Conservation (phyloP, 257 asterid genomes). For the Primulina eburnea region DNA sequence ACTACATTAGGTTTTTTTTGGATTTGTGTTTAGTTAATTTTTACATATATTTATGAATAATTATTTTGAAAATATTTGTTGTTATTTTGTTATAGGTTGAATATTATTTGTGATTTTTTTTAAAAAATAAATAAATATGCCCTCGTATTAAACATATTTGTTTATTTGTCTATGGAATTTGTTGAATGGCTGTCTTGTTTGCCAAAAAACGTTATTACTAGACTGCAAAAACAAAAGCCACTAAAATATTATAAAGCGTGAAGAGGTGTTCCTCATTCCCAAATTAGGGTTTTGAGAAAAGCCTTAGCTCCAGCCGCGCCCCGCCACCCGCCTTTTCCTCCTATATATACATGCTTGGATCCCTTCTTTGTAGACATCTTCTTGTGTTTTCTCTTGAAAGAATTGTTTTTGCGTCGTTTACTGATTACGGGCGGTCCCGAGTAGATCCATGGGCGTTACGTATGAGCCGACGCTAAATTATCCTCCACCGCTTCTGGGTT, state of each 20-base stretch:
- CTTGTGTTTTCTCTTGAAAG: not conserved
- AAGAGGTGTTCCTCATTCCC: not conserved
- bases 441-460: not conserved
- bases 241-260: not conserved
- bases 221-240: no score
- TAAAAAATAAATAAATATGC: no score
- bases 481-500: slow-evolving; percentile 35
- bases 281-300: slow-evolving; percentile 33
- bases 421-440: slow-evolving; percentile 76
- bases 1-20: no score
- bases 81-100: no score
- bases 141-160: no score
- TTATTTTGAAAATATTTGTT: no score
- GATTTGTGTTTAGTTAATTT: no score
- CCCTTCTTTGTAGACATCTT: not conserved
- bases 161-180: no score
- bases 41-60: no score
- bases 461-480: slow-evolving; percentile 46
- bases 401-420: slow-evolving; percentile 51
- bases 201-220: not conserved
- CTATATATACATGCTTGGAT: slow-evolving; percentile 25
- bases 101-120: no score
- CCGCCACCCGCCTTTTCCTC: slow-evolving; percentile 18
- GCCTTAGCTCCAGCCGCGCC: slow-evolving; percentile 14
- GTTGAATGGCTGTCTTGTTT: no score